These are phyloP conservation scores for Antitrichia curtipendula DNA, from an alignment of 225 moss, liverwort and hornwort genomes.

Conservation along the genomic window DNA sequence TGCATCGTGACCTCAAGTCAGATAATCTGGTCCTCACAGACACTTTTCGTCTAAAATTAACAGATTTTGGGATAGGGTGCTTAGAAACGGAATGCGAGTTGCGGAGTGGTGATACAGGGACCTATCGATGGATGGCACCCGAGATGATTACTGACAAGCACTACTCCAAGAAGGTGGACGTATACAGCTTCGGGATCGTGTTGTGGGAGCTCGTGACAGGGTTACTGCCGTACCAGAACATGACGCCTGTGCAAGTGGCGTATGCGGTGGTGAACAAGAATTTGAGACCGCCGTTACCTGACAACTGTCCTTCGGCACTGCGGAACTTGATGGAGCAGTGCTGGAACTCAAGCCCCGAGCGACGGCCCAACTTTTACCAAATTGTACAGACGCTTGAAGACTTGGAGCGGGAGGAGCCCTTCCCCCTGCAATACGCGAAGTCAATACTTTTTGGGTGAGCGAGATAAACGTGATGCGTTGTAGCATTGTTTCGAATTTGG, in stretches of 20 bases:
- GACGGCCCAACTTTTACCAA: conserved; percentile 62
- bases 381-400: conserved; percentile 52
- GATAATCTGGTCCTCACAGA: conserved; percentile 64
- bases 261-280: conserved; percentile 87
- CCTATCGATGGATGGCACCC: conserved; percentile 96
- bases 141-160: conserved; percentile 70
- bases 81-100: conserved; percentile 58
- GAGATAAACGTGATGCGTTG: not conserved
- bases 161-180: conserved; percentile 76
- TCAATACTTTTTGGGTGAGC: conserved; percentile 29
- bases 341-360: conserved; percentile 59
- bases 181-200: conserved; percentile 87
- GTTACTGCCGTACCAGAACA: conserved; percentile 53
- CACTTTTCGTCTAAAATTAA: conserved; percentile 45
- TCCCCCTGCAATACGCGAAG: conserved; percentile 9
- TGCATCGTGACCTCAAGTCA: conserved; percentile 79
- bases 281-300: conserved; percentile 43
- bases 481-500: not conserved
- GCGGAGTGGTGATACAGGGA: conserved; percentile 58
- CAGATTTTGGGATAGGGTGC: conserved; percentile 85
- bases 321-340: conserved; percentile 77
- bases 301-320: conserved; percentile 32
- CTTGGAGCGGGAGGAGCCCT: conserved; percentile 19
- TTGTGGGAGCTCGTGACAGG: conserved; percentile 80
- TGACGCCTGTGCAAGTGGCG: conserved; percentile 81